These are phyloP conservation scores for Fusarium sp. DNA, from an alignment of 2,329 filamentous ascomycete species.

Conservation along the genomic window DNA sequence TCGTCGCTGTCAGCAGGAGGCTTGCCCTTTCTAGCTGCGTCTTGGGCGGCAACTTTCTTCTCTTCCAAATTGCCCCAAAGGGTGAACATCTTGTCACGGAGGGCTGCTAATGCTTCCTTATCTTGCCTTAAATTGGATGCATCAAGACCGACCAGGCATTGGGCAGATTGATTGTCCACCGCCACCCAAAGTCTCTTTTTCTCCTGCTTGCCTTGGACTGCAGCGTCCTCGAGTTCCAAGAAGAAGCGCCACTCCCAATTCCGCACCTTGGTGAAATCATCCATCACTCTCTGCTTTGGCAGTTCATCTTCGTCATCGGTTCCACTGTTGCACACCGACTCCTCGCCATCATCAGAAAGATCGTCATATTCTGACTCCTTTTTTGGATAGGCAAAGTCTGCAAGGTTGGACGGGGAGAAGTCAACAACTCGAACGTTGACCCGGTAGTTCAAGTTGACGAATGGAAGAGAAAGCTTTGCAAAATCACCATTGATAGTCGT, in stretches of 20 bases:
- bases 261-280: constrained; percentile 43
- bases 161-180: constrained; percentile 70
- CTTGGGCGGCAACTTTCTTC: constrained; percentile 47
- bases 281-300: constrained; percentile 38
- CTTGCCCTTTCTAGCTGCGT: constrained; percentile 49
- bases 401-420: constrained; percentile 77
- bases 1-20: constrained; percentile 57
- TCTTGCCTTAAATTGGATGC: constrained; percentile 70
- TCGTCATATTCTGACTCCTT: constrained; percentile 61
- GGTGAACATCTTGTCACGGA: constrained; percentile 79
- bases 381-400: constrained; percentile 74
- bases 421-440: constrained; percentile 82
- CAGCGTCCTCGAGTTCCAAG: constrained; percentile 80
- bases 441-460: constrained; percentile 79
- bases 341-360: constrained; percentile 60
- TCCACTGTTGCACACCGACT: constrained; percentile 25
- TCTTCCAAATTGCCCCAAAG: constrained; percentile 92
- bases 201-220: constrained; percentile 48
- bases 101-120: constrained; percentile 58
- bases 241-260: constrained; percentile 89
- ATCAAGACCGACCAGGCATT: constrained; percentile 63
- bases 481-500: constrained; percentile 58
- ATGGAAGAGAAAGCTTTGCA: constrained; percentile 69
- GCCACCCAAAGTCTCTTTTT: constrained; percentile 73
- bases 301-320: constrained; percentile 27